A percentile compares a stretch with the other conserved stretches of the same genome.
These are phyloP conservation scores for Spizellomyces punctatus DNA, from an alignment of 192 early-diverging fungal genomes.

Conservation along the genomic window DNA sequence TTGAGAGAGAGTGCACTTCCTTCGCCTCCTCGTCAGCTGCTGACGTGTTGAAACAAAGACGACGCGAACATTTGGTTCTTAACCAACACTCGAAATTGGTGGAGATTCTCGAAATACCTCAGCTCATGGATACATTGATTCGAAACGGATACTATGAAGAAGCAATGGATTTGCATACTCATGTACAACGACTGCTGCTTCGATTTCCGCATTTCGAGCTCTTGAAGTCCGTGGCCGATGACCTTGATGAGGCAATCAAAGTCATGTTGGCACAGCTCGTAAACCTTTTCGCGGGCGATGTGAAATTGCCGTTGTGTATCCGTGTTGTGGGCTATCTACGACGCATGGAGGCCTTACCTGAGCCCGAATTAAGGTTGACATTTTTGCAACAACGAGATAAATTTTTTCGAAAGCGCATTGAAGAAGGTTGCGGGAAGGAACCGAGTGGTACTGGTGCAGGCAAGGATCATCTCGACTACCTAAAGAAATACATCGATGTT, in stretches of 20 bases:
- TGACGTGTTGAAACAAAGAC: conserved; percentile 11
- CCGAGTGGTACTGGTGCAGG: neutral
- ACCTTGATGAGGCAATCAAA: conserved; percentile 53
- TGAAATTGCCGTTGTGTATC: conserved; percentile 76
- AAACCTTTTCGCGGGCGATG: conserved; percentile 64
- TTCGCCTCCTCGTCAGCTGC: conserved; percentile 37
- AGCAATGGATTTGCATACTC: conserved; percentile 75
- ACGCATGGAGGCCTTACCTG: conserved; percentile 70
- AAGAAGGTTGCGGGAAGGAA: conserved; percentile 47
- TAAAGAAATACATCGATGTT: conserved; percentile 78
- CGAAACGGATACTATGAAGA: conserved; percentile 82
- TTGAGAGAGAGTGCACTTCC: conserved; percentile 47
- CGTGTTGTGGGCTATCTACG: conserved; percentile 78
- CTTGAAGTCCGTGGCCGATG: conserved; percentile 61
- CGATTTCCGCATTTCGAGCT: conserved; percentile 60
- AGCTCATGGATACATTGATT: conserved; percentile 80
- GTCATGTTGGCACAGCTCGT: conserved; percentile 74
- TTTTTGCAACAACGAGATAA: conserved; percentile 73
- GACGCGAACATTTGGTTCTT: conserved; percentile 10
- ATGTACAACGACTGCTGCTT: conserved; percentile 59
- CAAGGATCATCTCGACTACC: conserved; percentile 58
- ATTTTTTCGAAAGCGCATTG: conserved; percentile 59
- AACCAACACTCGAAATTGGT: conserved; percentile 50
- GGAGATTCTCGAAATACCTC: conserved; percentile 77
- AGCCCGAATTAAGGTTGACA: conserved; percentile 70